phyloP scores from a whole-genome alignment of 23 red algal genomes.

The Agarophyton chilense region DNA sequence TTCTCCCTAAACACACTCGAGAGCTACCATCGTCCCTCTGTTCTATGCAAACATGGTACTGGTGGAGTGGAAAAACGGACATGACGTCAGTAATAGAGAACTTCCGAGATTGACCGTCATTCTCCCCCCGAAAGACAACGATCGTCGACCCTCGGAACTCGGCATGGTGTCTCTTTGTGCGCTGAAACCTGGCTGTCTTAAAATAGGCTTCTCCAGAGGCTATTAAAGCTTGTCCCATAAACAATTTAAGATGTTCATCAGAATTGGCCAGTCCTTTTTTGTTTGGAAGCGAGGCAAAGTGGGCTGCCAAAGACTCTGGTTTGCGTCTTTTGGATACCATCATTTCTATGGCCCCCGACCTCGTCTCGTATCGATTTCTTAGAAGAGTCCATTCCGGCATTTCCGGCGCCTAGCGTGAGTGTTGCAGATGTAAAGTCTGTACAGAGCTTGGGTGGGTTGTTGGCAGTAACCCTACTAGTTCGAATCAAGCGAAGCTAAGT shows the following conservation, averaged over 20 bases:
- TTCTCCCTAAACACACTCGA: conserved; percentile 14
- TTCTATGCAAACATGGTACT: conserved; percentile 40
- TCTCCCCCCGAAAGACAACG: conserved; percentile 16
- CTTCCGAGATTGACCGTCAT: neutral
- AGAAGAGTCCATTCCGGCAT: conserved; percentile 29
- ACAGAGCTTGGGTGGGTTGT: too few species aligned
- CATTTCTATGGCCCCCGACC: neutral
- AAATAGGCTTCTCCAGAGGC: conserved; percentile 51
- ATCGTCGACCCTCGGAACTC: conserved; percentile 52
- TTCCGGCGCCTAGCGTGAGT: neutral
- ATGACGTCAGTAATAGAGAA: conserved; percentile 15
- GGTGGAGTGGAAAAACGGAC: conserved; percentile 45
- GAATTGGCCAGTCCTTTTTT: conserved; percentile 7
- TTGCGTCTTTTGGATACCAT: neutral
- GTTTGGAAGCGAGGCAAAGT: neutral
- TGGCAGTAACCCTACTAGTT: too few species aligned
- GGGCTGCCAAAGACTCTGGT: neutral
- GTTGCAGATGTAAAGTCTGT: too few species aligned
- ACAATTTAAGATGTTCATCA: conserved; percentile 28
- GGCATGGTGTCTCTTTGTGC: conserved; percentile 30
- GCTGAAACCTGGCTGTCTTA: conserved; percentile 43
- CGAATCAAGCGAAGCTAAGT: too few species aligned
- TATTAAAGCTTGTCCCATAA: neutral
- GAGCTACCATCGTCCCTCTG: conserved; percentile 15
- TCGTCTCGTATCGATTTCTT: neutral